Base-by-base conservation (phyloP, 345 rosid species). In the Kandelia obovata region DNA sequence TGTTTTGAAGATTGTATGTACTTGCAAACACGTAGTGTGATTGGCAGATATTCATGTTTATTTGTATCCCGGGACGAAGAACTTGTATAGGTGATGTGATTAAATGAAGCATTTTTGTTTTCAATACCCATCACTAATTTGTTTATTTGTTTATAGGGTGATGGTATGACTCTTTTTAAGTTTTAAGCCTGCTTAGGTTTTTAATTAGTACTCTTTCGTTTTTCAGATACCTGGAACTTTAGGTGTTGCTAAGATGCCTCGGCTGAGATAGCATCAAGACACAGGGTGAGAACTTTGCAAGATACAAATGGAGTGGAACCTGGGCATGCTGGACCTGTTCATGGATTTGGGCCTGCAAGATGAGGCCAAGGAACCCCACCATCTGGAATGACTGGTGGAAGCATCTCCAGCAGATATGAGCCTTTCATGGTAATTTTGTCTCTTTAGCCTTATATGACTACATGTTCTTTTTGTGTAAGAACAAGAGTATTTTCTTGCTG, bases 21-120 rank as follows among this genome's bases (percentile, higher is more conserved):
- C 49, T 13, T 43, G 17, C 49, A 43, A 43, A 43, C 49, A 43
- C 49, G 13, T 43, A 11, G 49, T 43, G 17, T 43, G 16, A 43
- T 43, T 43, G 51, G 89, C 88, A 47, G 86, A 87, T 30, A 85
- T 83, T 64, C 82, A 84, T 67, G 85, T 83, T 63, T 77, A 67
- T 73, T 78, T 80, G 88, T 85, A 47, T 71, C 81, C 30, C 84
- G 78, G 30, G 89, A 85, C 55, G 88, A 87, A 64, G 88, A 85
- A 76, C 81, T 87, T 73, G 85, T 83, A 60, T 88, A 85, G 84
- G 89, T 83, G 77, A 72, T 47, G 6, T 30, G 64, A 25, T 65
- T 39, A 35, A 32, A 30, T 57, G 31, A 28, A 17, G 43, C 56
- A 25, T 39, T 37, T 55, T 17, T 56, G 52, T 61, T 11, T 28